Evolutionary conservation across 2,329 filamentous ascomycete species (phyloP).

Genomic region (Dothiorella sarmentorum): DNA sequence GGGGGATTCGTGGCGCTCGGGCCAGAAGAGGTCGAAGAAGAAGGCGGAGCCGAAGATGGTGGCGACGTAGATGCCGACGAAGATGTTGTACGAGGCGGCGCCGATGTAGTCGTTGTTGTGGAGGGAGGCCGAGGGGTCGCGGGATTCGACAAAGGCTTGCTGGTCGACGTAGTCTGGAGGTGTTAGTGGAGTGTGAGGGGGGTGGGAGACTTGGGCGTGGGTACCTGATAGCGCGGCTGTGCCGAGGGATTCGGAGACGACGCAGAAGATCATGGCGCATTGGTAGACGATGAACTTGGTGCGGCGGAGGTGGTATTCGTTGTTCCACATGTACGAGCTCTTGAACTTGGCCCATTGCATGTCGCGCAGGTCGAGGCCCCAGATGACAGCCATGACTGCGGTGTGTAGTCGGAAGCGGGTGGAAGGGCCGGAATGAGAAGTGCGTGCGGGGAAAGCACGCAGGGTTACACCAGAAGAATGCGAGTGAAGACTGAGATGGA

Average conservation of each 20-base stretch:
- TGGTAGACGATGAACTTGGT: constrained; percentile 61
- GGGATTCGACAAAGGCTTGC: constrained; percentile 45
- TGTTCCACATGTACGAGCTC: constrained; percentile 57
- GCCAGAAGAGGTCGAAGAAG: constrained; percentile 62
- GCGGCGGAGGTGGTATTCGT: constrained; percentile 52
- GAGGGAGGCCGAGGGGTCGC: constrained; percentile 41
- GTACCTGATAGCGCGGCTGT: constrained; percentile 54
- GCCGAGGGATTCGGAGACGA: constrained; percentile 55
- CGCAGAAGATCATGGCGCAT: constrained; percentile 56
- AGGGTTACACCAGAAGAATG: background rate
- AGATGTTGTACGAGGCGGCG: constrained; percentile 57
- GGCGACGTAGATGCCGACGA: constrained; percentile 55
- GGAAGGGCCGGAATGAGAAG: background rate
- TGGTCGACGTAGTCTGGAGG: constrained; percentile 53
- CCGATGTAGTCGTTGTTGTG: constrained; percentile 57
- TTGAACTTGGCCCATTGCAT: constrained; percentile 59
- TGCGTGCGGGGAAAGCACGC: background rate
- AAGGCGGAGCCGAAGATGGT: constrained; percentile 58
- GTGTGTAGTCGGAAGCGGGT: background rate
- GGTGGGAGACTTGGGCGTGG: constrained; percentile 7
- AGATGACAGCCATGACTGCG: constrained; percentile 47
- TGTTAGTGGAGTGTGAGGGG: background rate
- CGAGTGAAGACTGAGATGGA: background rate
- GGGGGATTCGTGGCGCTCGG: constrained; percentile 49
- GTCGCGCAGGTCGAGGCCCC: constrained; percentile 56